Conservation (phyloP, 257 asterid genomes). For the Gentiana straminea region DNA sequence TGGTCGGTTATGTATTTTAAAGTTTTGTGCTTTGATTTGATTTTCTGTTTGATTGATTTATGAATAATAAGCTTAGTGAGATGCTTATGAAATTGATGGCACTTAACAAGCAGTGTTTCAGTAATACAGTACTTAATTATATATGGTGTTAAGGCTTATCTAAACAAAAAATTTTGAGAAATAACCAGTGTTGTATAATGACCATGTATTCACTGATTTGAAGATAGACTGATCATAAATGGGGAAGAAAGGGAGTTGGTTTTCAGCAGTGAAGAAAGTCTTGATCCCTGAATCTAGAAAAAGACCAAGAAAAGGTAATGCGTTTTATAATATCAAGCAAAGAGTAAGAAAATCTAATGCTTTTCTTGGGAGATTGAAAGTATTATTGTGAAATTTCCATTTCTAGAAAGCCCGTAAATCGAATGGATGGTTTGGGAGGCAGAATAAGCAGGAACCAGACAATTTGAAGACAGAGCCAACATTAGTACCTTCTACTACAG, state of each 20-base stretch:
- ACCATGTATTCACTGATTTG: not conserved
- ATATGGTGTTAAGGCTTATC: too few species aligned
- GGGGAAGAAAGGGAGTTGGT: slow-evolving; percentile 61
- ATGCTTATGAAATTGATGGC: too few species aligned
- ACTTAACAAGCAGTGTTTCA: too few species aligned
- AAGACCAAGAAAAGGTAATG: slow-evolving; percentile 39
- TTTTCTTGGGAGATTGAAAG: slow-evolving; percentile 1
- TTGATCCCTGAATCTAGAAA: slow-evolving; percentile 34
- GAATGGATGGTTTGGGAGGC: slow-evolving; percentile 43
- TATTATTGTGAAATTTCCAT: not conserved
- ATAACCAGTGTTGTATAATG: too few species aligned
- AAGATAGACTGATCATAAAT: slow-evolving; percentile 24
- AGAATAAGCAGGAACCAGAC: slow-evolving; percentile 26
- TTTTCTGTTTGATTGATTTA: too few species aligned
- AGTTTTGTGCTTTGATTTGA: too few species aligned
- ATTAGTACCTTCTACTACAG: slow-evolving; percentile 15
- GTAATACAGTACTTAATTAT: not conserved
- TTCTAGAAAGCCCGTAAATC: slow-evolving; percentile 34
- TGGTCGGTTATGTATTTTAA: too few species aligned
- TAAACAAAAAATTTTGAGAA: too few species aligned
- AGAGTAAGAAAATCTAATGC: too few species aligned
- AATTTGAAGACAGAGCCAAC: slow-evolving; percentile 22
- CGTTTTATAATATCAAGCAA: not conserved
- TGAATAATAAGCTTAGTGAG: too few species aligned
- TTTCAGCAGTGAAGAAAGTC: slow-evolving; percentile 46